Percentiles rank a stretch among this genome's conserved stretches.
Conservation (phyloP, 2,329 filamentous ascomycete genomes). For the Stachybotrys chlorohalonatus region DNA sequence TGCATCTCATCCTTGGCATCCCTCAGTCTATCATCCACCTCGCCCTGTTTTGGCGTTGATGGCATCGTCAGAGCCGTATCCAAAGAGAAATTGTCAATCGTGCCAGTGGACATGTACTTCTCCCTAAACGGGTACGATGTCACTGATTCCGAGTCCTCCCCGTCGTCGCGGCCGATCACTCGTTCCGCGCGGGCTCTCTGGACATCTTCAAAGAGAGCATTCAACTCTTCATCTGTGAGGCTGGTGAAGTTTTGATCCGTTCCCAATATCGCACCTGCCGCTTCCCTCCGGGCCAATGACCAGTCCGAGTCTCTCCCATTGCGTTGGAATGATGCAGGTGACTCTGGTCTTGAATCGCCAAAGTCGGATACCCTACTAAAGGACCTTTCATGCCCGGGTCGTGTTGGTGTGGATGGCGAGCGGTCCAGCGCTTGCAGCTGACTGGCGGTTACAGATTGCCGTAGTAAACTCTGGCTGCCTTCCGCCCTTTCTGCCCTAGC, state of each 20-base stretch:
- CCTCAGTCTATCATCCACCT: conserved; percentile 66
- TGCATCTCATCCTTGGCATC: conserved; percentile 78
- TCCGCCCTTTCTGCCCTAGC: conserved; percentile 87
- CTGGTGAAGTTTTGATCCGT: conserved; percentile 86
- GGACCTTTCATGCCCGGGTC: conserved; percentile 67
- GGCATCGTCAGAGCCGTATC: conserved; percentile 93
- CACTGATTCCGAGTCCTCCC: conserved; percentile 84
- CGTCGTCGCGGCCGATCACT: conserved; percentile 64
- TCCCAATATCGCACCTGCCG: conserved; percentile 82
- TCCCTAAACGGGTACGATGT: conserved; percentile 83
- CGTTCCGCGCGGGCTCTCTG: conserved; percentile 74
- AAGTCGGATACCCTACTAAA: conserved; percentile 74
- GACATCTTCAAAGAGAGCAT: conserved; percentile 87
- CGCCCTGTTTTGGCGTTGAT: conserved; percentile 73
- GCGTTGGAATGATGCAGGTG: conserved; percentile 58
- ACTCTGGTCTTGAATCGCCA: conserved; percentile 70
- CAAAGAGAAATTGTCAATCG: conserved; percentile 89
- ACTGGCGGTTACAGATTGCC: conserved; percentile 66
- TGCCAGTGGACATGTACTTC: conserved; percentile 92
- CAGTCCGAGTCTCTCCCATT: conserved; percentile 80
- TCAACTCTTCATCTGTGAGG: conserved; percentile 87
- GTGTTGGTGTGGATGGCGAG: conserved; percentile 50
- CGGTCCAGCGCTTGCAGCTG: conserved; percentile 51
- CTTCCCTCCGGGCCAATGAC: conserved; percentile 87
- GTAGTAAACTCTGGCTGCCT: conserved; percentile 67